Percentiles rank a stretch among this genome's conserved stretches.
These are phyloP conservation scores for Paecilomyces sp. DNA, from an alignment of 2,329 filamentous ascomycete genomes.

Conservation along the genomic window DNA sequence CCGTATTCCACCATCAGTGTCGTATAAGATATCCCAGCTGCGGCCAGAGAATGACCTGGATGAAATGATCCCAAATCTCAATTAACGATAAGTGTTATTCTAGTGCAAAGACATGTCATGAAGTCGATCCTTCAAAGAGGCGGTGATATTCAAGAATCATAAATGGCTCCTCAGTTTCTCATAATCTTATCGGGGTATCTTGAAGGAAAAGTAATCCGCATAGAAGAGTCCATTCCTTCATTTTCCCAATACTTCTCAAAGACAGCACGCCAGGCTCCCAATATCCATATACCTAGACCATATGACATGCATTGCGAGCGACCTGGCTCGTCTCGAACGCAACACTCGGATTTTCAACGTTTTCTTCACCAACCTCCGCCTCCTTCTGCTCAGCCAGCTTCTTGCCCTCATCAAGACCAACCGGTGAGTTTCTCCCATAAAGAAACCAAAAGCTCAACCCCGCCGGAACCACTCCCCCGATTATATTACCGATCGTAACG, in stretches of 20 bases:
- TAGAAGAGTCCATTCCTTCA: too few relatives aligned
- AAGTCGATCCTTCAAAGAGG: neutral
- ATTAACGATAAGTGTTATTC: neutral
- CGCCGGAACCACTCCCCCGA: constrained; percentile 7
- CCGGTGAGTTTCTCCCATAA: neutral
- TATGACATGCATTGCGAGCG: neutral
- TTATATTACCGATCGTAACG: constrained; percentile 8
- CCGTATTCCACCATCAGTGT: too few relatives aligned
- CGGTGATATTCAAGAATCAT: neutral
- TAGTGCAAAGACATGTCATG: neutral
- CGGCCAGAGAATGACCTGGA: too few relatives aligned
- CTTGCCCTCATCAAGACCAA: neutral
- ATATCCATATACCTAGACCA: neutral
- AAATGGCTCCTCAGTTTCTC: too few relatives aligned
- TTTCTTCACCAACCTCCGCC: neutral
- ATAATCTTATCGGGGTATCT: too few relatives aligned
- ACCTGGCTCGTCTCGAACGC: neutral
- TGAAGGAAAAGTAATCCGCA: too few relatives aligned
- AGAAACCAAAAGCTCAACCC: constrained; percentile 1
- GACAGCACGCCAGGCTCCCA: neutral
- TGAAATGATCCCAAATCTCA: too few relatives aligned
- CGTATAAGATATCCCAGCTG: too few relatives aligned
- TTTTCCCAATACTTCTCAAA: too few relatives aligned
- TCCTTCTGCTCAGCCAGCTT: neutral
- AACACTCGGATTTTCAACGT: neutral